phyloP scores from a whole-genome alignment of 2,329 filamentous ascomycete species.

The Trematosphaeria pertusa region DNA sequence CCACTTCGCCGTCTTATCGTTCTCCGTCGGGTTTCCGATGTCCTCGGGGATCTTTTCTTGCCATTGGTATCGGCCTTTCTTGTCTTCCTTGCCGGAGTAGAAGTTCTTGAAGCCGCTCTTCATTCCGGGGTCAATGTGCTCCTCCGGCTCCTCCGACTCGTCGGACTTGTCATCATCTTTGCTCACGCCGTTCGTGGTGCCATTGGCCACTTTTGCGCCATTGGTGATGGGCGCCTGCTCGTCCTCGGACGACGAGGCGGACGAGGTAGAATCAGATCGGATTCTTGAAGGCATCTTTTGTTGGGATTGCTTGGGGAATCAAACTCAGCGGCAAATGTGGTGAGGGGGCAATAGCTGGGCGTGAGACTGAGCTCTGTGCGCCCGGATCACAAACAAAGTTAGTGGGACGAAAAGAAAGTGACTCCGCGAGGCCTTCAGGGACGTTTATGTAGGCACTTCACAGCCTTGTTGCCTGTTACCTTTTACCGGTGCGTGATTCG shows the following conservation, averaged over 20 bases:
- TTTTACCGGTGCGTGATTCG: background rate
- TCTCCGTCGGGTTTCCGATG: conserved; percentile 57
- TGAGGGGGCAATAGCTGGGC: too few species aligned
- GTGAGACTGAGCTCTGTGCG: too few species aligned
- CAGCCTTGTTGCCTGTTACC: conserved; percentile 11
- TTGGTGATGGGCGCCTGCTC: conserved; percentile 5
- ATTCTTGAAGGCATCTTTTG: too few species aligned
- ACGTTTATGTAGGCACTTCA: background rate
- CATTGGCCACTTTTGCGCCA: conserved; percentile 12
- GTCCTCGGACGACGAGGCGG: conserved; percentile 12
- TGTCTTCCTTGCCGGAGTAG: conserved; percentile 56
- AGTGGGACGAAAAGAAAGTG: too few species aligned
- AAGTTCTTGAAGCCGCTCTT: conserved; percentile 54
- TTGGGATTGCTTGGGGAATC: too few species aligned
- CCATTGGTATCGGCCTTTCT: conserved; percentile 44
- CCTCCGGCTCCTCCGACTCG: conserved; percentile 18
- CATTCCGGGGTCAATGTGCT: conserved; percentile 44
- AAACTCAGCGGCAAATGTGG: too few species aligned
- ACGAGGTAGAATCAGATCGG: too few species aligned
- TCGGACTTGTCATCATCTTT: conserved; percentile 17
- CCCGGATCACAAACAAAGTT: too few species aligned
- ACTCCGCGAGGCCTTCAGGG: too few species aligned
- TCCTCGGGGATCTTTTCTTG: conserved; percentile 44
- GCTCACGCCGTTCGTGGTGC: conserved; percentile 8
- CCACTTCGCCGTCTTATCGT: conserved; percentile 67